Evolutionary conservation across 169 alveolate genomes (phyloP), one percentile per base, ranked within the genome.

Genomic region (Eimeria acervulina): DNA sequence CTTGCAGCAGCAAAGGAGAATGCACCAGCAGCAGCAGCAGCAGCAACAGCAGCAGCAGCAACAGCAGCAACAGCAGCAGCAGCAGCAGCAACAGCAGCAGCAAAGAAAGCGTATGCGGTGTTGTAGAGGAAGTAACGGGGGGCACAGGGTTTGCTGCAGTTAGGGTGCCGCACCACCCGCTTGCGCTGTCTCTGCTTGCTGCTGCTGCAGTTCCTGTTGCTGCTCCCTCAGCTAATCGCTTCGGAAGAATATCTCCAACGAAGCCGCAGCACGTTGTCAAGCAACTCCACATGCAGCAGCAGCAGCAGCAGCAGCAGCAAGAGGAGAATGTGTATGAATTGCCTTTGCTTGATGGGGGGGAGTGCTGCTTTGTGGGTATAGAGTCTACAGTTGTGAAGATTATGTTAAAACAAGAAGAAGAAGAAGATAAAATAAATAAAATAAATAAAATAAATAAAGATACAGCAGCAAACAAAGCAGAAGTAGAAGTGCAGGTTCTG

Each of bases 171-270:
- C 26, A 95, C 42, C 74, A 19, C 12, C 74, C 95, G 80, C 0
- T 89, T 21, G 99, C 99, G 0, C 90, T 95, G 63, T 96, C 97
- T 61, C 96, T 98, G 42, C 96, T 98, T 19, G 96, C 96, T 83
- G 76, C 96, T 7, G 93, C 98, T 38, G 96, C 96, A 5, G 95
- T 97, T 26, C 99, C 99, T 0, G 95, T 98, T 23, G 99, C 99
- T 31, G 99, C 99, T 21, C 99, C 99, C 36, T 97, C 99, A n/a
- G 99, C 99, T 1, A 99, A 98, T 96, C 94, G 97, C 74, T 98
- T 98, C 84, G 98, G 99, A 17, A 99, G 98, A 95, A 98, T 98
- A 51, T 96, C 98, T 81, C 99, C 99, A 4, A 98, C 99, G 0
- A 96, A 95, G 52, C 98, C 99, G 12, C 84, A 90, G 81, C 99